Conservation (phyloP, 257 asterid genomes). For the Plantago major region DNA sequence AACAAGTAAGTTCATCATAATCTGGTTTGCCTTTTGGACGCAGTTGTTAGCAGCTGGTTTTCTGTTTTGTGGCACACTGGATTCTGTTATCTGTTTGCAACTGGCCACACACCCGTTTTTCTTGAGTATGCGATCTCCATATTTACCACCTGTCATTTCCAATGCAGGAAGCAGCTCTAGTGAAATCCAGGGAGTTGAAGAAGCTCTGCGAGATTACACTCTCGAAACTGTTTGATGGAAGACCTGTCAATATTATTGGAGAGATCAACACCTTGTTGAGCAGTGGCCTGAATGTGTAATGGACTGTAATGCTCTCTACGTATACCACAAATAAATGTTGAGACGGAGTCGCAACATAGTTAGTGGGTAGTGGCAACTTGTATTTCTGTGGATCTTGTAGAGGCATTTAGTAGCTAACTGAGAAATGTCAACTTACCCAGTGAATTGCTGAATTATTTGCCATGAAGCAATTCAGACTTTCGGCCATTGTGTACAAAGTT, state of each 20-base stretch:
- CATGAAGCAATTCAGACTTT: too few relatives aligned
- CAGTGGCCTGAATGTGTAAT: conserved; percentile 40
- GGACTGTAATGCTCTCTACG: too few relatives aligned
- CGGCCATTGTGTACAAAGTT: too few relatives aligned
- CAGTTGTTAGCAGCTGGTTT: too few relatives aligned
- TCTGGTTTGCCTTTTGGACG: not conserved
- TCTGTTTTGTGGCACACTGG: conserved; percentile 10
- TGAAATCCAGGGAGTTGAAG: conserved; percentile 57
- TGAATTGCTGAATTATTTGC: too few relatives aligned
- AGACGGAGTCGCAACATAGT: not conserved
- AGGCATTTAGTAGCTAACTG: too few relatives aligned
- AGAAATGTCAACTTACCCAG: not conserved
- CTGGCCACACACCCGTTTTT: not conserved
- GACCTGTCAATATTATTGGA: conserved; percentile 84
- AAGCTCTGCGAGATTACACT: conserved; percentile 68
- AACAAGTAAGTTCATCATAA: conserved; percentile 57
- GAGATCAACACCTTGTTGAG: conserved; percentile 70
- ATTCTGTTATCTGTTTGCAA: not conserved
- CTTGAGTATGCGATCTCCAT: too few relatives aligned
- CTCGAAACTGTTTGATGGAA: conserved; percentile 71
- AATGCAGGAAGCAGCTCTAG: conserved; percentile 17
- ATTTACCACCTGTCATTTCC: not conserved
- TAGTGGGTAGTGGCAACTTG: not conserved
- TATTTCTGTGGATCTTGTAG: too few relatives aligned
- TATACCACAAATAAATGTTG: not conserved